Conservation (phyloP, 2,329 filamentous ascomycete species). For the Fusarium sp. region DNA sequence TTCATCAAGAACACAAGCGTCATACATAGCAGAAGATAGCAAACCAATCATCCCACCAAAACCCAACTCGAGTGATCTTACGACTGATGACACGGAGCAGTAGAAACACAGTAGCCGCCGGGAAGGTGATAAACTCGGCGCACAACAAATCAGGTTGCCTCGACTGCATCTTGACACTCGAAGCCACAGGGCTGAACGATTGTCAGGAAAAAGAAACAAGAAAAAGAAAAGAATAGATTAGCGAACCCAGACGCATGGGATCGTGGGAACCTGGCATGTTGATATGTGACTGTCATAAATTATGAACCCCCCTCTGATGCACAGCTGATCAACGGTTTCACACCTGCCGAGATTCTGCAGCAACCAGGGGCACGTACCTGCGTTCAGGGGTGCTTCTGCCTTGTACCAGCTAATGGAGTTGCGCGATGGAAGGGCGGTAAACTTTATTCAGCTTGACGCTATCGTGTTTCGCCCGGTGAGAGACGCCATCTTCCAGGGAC, state of each 20-base stretch:
- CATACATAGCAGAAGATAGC: conserved; percentile 36
- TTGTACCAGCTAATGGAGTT: not conserved
- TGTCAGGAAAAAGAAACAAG: not conserved
- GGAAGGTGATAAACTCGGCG: conserved; percentile 36
- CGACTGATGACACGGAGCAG: conserved; percentile 31
- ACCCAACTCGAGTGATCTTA: conserved; percentile 12
- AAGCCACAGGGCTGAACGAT: not conserved
- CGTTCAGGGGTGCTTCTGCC: not conserved
- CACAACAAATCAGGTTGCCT: conserved; percentile 27
- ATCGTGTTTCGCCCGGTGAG: not conserved
- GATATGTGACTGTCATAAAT: not conserved
- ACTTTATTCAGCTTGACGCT: not conserved
- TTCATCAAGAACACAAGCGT: not conserved
- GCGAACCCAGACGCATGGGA: not conserved
- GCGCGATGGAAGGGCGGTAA: not conserved
- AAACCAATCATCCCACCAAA: conserved; percentile 44
- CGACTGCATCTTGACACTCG: conserved; percentile 17
- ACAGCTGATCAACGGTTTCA: not conserved
- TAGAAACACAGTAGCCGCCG: conserved; percentile 32
- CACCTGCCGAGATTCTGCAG: not conserved
- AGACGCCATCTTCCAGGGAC: not conserved
- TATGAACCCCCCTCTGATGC: not conserved
- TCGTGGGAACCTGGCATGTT: not conserved
- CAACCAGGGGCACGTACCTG: not conserved
- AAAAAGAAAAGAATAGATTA: not conserved